Evolutionary conservation across 495 filamentous ascomycete genomes (phyloP), one percentile per base, ranked within the genome.

Genomic region (Rhypophila decipiens): DNA sequence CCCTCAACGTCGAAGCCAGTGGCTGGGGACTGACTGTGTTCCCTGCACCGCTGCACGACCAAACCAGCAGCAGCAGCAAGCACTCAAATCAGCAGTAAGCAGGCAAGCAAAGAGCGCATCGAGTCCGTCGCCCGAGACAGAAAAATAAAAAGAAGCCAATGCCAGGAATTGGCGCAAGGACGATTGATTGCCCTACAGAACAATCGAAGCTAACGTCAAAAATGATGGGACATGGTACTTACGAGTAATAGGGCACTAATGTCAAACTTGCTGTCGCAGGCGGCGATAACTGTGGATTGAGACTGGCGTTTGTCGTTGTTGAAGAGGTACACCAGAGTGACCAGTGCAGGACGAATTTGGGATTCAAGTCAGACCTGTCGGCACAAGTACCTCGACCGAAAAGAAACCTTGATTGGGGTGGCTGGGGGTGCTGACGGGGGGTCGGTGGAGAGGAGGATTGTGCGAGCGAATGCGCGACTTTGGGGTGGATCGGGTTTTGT

Each of bases 321-420:
- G 47, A 46, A 45, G 43, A 49, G n/a, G 50, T 58, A 60, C 51
- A 44, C 51, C 51, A 12, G 39, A 56, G 53, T 59, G 58, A 64
- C 55, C 51, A 49, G 50, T 49, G 39, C 33, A 45, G 49, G 52
- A 57, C 23, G 19, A 47, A 56, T 57, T 49, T 49, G 46, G 56
- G 52, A 54, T 46, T 47, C 49, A 51, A 27, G 39, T 56, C 42
- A 51, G 46, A 51, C 49, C 49, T 53, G 55, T 42, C 35, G 44
- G 53, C 49, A 45, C 46, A 61, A 57, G 61, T 61, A 61, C 58
- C 58, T 58, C 36, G 45, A 55, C 44, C 9, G 49, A 33, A 27
- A 34, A 46, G 53, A 41, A 42, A 43, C 36, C 38, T 44, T 37
- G 33, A n/a, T n/a, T n/a, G 51, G 48, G 51, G 53, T 48, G 39